phyloP scores from a whole-genome alignment of 257 asterid species.

The Solanum chilense region DNA sequence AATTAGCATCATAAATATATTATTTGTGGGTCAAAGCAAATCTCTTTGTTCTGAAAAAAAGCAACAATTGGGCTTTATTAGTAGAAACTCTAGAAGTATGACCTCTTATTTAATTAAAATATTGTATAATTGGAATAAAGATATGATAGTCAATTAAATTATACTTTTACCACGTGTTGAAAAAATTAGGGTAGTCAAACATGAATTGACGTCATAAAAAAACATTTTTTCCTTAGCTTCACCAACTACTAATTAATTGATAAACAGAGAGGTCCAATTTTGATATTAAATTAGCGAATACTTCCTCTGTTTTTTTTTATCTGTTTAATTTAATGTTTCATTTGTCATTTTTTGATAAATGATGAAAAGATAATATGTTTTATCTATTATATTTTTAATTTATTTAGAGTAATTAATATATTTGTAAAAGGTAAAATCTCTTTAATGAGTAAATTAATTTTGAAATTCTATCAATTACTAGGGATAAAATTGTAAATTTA shows the following conservation, averaged over 20 bases:
- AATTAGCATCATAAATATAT: background rate
- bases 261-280: background rate
- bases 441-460: too few species aligned
- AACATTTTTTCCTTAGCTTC: background rate
- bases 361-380: too few species aligned
- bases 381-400: too few species aligned
- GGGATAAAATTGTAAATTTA: too few species aligned
- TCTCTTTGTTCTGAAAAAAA: background rate
- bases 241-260: background rate
- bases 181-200: background rate
- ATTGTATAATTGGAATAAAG: background rate
- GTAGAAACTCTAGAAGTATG: background rate
- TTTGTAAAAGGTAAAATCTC: too few species aligned
- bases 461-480: too few species aligned
- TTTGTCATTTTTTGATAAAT: too few species aligned
- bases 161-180: background rate
- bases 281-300: too few species aligned
- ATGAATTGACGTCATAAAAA: background rate
- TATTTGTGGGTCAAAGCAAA: background rate
- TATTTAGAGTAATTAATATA: too few species aligned
- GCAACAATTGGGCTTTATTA: background rate
- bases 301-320: background rate
- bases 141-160: background rate
- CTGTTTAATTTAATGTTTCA: too few species aligned
- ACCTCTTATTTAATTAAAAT: background rate